A percentile compares a stretch with the other conserved stretches of the same genome.
These are phyloP conservation scores for Aurantiochytrium sp. DNA, from an alignment of 108 stramenopile species.

Conservation along the genomic window DNA sequence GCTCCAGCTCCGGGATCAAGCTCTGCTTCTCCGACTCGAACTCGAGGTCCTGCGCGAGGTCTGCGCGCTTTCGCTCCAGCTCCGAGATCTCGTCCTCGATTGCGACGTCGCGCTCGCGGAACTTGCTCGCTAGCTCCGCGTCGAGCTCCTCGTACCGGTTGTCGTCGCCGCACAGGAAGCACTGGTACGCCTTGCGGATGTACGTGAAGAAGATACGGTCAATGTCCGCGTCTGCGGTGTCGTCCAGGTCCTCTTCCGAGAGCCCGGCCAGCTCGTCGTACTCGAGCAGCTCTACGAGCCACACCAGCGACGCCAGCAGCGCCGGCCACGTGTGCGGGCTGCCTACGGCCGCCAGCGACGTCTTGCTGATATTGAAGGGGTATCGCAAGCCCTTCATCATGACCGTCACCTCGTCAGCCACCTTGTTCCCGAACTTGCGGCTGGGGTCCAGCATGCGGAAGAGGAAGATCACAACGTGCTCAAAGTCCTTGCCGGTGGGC, in stretches of 20 bases:
- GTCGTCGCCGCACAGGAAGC: slow-evolving; percentile 81
- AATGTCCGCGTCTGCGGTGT: slow-evolving; percentile 31
- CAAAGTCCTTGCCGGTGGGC: slow-evolving; percentile 89
- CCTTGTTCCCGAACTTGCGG: slow-evolving; percentile 65
- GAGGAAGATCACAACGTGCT: slow-evolving; percentile 86
- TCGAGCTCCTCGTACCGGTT: slow-evolving; percentile 62
- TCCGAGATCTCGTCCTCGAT: not conserved
- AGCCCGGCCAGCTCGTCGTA: slow-evolving; percentile 45
- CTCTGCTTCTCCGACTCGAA: slow-evolving; percentile 60
- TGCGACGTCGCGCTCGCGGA: not conserved
- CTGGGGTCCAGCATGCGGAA: slow-evolving; percentile 77
- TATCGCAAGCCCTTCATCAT: slow-evolving; percentile 86
- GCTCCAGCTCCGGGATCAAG: slow-evolving; percentile 59
- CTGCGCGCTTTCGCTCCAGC: not conserved
- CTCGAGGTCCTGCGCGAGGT: slow-evolving; percentile 59
- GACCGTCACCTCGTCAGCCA: slow-evolving; percentile 88
- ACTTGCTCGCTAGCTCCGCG: slow-evolving; percentile 36
- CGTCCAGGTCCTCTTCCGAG: slow-evolving; percentile 35
- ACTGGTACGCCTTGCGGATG: slow-evolving; percentile 67
- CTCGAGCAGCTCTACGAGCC: slow-evolving; percentile 81
- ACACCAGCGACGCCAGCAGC: slow-evolving; percentile 84
- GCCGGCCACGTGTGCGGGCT: slow-evolving; percentile 97
- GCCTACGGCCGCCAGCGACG: slow-evolving; percentile 89
- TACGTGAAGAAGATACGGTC: slow-evolving; percentile 72
- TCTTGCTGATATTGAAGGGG: slow-evolving; percentile 44